These are phyloP conservation scores for Lachnellula subtilissima DNA, from an alignment of 2,329 filamentous ascomycete genomes.

Conservation along the genomic window DNA sequence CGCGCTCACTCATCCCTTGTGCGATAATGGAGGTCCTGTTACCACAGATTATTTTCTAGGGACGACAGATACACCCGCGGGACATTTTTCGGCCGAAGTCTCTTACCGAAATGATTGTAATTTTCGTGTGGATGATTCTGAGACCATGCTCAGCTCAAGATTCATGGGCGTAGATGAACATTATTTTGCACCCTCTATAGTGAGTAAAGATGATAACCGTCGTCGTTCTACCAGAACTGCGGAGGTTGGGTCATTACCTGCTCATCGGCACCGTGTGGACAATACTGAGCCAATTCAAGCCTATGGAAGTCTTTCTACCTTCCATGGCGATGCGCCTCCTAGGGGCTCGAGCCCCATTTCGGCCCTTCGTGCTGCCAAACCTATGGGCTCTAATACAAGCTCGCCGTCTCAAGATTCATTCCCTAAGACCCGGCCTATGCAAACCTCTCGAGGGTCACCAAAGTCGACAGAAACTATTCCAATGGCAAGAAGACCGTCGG, in stretches of 20 bases:
- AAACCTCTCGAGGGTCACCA: conserved; percentile 26
- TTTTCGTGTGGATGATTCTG: conserved; percentile 87
- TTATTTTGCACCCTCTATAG: conserved; percentile 75
- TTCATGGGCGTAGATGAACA: conserved; percentile 90
- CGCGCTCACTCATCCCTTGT: conserved; percentile 65
- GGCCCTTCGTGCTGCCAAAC: conserved; percentile 66
- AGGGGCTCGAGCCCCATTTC: conserved; percentile 83
- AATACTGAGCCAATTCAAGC: conserved; percentile 66
- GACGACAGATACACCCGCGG: conserved; percentile 79
- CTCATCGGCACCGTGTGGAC: conserved; percentile 46
- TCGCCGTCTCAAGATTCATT: conserved; percentile 50
- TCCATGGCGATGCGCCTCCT: conserved; percentile 73
- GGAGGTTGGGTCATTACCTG: conserved; percentile 72
- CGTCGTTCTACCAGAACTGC: conserved; percentile 34
- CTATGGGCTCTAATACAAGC: conserved; percentile 56
- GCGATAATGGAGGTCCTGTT: conserved; percentile 56
- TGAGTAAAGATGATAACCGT: conserved; percentile 32
- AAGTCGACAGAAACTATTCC: conserved; percentile 45
- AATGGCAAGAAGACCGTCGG: conserved; percentile 66
- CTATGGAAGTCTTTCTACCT: conserved; percentile 86
- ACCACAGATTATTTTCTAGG: conserved; percentile 77
- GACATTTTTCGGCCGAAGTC: conserved; percentile 75
- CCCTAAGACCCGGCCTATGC: conserved; percentile 34
- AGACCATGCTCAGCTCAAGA: conserved; percentile 83
- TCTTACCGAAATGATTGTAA: conserved; percentile 84